Conservation (phyloP, 306 rosid genomes). For the Pterocarpus santalinus region DNA sequence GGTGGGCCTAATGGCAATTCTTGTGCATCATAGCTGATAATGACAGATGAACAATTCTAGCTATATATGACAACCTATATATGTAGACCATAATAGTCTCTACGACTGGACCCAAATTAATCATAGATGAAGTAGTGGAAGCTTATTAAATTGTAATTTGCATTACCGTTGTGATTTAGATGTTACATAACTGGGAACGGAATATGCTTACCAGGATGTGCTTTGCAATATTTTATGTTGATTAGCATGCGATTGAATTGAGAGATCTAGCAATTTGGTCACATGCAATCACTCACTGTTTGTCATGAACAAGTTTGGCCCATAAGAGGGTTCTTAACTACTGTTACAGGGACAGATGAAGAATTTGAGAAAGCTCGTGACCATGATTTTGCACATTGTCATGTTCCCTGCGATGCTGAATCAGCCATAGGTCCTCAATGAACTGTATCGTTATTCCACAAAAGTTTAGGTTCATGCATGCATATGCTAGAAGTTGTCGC, state of each 20-base stretch:
- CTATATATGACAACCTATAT: too few relatives aligned
- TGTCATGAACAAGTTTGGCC: not conserved
- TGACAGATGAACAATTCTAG: slow-evolving; percentile 3
- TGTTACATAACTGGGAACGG: not conserved
- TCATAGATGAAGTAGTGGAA: not conserved
- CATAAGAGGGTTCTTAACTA: not conserved
- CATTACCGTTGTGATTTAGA: not conserved
- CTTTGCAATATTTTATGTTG: not conserved
- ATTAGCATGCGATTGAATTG: slow-evolving; percentile 23
- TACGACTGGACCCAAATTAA: not conserved
- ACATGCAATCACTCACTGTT: slow-evolving; percentile 11
- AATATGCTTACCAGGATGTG: not conserved
- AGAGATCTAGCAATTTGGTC: slow-evolving; percentile 15
- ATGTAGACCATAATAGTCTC: too few relatives aligned
- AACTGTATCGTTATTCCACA: slow-evolving; percentile 33
- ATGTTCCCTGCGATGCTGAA: slow-evolving; percentile 33
- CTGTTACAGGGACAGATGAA: slow-evolving; percentile 26
- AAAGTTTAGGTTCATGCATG: slow-evolving; percentile 39
- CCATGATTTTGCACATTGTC: slow-evolving; percentile 37
- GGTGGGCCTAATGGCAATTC: slow-evolving; percentile 41
- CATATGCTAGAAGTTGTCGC: slow-evolving; percentile 40
- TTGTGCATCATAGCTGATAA: slow-evolving; percentile 30
- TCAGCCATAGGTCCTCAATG: slow-evolving; percentile 13
- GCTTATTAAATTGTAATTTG: not conserved
- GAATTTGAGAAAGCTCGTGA: slow-evolving; percentile 5